phyloP scores from a whole-genome alignment of 1,139 yeast species.

The Protomyces lactucae-debilis region DNA sequence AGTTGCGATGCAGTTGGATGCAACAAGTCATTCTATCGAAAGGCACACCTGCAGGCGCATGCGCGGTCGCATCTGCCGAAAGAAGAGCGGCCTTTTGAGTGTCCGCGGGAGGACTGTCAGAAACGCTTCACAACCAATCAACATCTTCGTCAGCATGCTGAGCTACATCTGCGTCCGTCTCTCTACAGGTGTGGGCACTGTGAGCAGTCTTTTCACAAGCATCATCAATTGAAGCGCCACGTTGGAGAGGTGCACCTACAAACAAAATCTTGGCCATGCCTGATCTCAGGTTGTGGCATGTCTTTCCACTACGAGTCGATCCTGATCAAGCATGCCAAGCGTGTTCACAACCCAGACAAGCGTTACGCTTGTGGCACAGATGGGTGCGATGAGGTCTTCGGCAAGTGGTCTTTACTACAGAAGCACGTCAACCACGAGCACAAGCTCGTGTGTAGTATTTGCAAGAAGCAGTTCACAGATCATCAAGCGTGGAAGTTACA shows the following conservation, averaged over 20 bases:
- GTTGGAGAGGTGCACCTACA: conserved; percentile 53
- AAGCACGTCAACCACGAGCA: conserved; percentile 68
- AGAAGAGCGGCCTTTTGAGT: conserved; percentile 64
- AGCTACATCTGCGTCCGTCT: conserved; percentile 30
- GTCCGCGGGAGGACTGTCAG: conserved; percentile 57
- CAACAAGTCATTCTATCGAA: conserved; percentile 61
- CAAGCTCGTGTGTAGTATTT: conserved; percentile 55
- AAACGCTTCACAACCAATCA: conserved; percentile 80
- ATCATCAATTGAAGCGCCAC: conserved; percentile 74
- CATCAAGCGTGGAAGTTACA: conserved; percentile 65
- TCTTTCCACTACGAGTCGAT: conserved; percentile 39
- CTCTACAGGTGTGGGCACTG: conserved; percentile 51
- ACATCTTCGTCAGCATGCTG: conserved; percentile 71
- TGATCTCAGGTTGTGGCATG: conserved; percentile 38
- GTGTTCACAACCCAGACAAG: conserved; percentile 35
- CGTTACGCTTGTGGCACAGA: conserved; percentile 35
- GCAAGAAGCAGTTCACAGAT: conserved; percentile 74
- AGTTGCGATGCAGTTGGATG: conserved; percentile 55
- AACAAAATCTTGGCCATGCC: conserved; percentile 37
- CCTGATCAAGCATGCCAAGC: conserved; percentile 38
- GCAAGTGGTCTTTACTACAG: conserved; percentile 73
- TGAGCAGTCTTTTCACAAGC: conserved; percentile 63
- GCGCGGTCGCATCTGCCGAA: conserved; percentile 43
- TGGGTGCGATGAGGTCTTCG: conserved; percentile 57
- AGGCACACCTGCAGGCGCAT: conserved; percentile 76